Evolutionary conservation across 768 basidiomycete genomes (phyloP), one percentile per base, ranked within the genome.

Genomic region (Holtermanniella nyarrowii): DNA sequence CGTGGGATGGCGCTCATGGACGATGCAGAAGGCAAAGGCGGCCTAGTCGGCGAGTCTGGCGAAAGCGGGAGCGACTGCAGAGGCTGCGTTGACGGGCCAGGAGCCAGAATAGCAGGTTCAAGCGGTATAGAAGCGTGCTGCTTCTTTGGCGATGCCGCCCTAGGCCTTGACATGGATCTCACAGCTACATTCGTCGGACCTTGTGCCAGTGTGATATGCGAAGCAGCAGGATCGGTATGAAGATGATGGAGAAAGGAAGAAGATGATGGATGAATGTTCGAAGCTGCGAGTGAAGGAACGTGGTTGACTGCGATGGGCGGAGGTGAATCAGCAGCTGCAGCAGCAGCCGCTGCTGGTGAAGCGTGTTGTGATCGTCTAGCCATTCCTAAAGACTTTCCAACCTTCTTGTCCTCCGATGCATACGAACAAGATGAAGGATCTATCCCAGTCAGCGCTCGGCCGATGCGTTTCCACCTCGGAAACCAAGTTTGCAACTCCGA

Each of bases 231-330:
- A 47, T 65, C 62, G 43, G 63, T 66, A 43, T 70, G 69, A 0
- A 70, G 63, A 40, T 67, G 67, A 44, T 65, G 62, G 7, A 68
- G 65, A 18, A 70, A 63, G 3, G 65, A 64, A 18, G 65, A 65
- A 37, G 66, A 63, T 5, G 66, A 65, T 16, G 41, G 47, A 3
- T 46, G 53, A 23, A 54, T 46, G 20, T 54, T 37, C 16, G 31
- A 37, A 7, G 31, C 31, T 16, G 31, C 31, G 7, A 37, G 16
- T 16, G 31, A 37, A 7, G 31, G 31, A 16, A 37, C 31, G 16
- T 37, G n/a, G n/a, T n/a, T n/a, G n/a, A n/a, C n/a, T n/a, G n/a
- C n/a, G n/a, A n/a, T n/a, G n/a, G n/a, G n/a, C n/a, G n/a, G n/a
- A n/a, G n/a, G n/a, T n/a, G n/a, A n/a, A n/a, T n/a, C n/a, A n/a